A percentile compares a stretch with the other conserved stretches of the same genome.
Evolutionary conservation across 345 rosid species (phyloP).

Genomic region (Crucihimalaya himalaica): DNA sequence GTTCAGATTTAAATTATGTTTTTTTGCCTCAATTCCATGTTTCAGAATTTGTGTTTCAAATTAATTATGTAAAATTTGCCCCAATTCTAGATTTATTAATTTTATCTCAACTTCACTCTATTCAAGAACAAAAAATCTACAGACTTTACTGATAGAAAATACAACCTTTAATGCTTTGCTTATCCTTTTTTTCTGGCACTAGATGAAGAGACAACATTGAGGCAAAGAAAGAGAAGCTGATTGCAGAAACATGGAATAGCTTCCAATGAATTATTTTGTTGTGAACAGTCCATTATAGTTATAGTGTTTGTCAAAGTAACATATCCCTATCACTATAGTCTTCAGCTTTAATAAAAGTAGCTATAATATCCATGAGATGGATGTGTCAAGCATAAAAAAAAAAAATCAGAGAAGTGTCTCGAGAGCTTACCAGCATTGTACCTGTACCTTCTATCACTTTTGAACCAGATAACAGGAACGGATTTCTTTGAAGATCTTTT

Average conservation of each 20-base stretch:
- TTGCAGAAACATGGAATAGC: background rate
- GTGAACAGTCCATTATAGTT: background rate
- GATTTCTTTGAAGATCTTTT: slow-evolving; percentile 60
- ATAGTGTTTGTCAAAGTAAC: background rate
- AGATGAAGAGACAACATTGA: background rate
- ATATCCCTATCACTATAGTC: background rate
- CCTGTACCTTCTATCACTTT: slow-evolving; percentile 93
- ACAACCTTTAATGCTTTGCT: background rate
- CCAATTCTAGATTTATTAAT: background rate
- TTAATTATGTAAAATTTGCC: too few relatives aligned
- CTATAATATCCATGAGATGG: background rate
- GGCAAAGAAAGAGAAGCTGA: background rate
- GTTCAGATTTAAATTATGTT: background rate
- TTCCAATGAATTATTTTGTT: background rate
- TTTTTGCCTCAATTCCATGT: background rate
- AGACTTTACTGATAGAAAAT: too few relatives aligned
- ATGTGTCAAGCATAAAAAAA: background rate
- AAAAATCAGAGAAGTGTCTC: background rate
- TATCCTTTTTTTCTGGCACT: background rate
- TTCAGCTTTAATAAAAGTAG: background rate
- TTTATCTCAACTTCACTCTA: background rate
- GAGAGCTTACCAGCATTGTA: slow-evolving; percentile 73
- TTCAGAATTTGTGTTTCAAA: background rate
- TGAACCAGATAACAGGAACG: slow-evolving; percentile 85
- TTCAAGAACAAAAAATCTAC: background rate